Base-by-base conservation (phyloP, 345 rosid genomes). In the Balakata baccata region DNA sequence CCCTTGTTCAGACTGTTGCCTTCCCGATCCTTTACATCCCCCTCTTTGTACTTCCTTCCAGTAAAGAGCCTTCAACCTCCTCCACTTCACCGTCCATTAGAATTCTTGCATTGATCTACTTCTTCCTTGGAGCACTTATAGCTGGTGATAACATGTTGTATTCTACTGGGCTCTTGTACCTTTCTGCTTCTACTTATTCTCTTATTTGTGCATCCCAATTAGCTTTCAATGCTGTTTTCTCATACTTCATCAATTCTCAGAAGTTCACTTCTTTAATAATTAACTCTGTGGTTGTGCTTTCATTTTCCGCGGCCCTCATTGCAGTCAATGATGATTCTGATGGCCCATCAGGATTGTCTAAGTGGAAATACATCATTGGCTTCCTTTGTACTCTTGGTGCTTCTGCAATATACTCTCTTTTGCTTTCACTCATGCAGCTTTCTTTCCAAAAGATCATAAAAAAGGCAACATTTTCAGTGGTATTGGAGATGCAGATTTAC, bases 161-260 rank as follows among this genome's bases (percentile, higher is more conserved):
- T 76, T 88, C 97, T 23, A 22, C 77, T 49, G 98, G 98, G 43
- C 91, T 94, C 58, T 72, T 82, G 71, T 87, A 88, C 78, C 97
- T 94, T 57, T 83, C 96, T 0, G 91, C 89, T 69, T 92, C 97
- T 46, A 87, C 97, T 13, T 94, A 89, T 72, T 90, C 97, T 12
- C 89, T 94, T 51, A 82, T 87, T 20, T 92, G 93, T 68, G 92
- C 91, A 7, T 81, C 90, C 63, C 98, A 94, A 57, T 79, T 94
- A 65, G 89, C 87, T 47, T 92, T 89, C 65, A 94, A 90, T 81
- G 90, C 90, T 3, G 74, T 92, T 47, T 90, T 92, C 83, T 90
- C 97, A 6, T 87, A 75, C 82, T 87, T 84, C 82, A 79, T 94
- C 68, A 94, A 94, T 72, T 83, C 89, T 4, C 95, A 92, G 81